Conservation (phyloP, 345 rosid genomes). For the Acer negundo region DNA sequence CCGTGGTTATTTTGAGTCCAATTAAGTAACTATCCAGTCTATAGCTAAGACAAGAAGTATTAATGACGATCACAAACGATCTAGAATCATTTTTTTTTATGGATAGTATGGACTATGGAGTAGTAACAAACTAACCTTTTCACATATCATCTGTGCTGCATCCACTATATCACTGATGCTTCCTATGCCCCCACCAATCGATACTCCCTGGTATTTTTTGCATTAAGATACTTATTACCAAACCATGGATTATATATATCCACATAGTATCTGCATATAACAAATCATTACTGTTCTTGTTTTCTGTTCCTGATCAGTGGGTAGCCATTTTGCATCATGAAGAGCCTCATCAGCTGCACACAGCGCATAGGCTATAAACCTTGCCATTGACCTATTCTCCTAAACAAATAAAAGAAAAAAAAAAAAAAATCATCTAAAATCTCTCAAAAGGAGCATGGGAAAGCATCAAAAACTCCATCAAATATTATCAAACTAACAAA, state of each 20-base stretch:
- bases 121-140: constrained; percentile 56
- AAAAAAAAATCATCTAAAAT: background rate
- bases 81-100: background rate
- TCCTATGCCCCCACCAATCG: constrained; percentile 96
- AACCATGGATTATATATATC: background rate
- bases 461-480: background rate
- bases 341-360: constrained; percentile 96
- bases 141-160: constrained; percentile 86
- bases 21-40: constrained; percentile 5
- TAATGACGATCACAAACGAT: background rate
- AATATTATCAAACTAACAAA: background rate
- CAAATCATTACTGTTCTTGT: constrained; percentile 64
- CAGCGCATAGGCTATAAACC: constrained; percentile 85
- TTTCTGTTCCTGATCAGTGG: constrained; percentile 65
- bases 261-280: background rate
- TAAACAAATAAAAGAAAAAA: constrained; percentile 20
- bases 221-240: background rate
- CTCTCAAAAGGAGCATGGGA: background rate
- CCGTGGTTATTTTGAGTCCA: constrained; percentile 17
- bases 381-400: constrained; percentile 76
- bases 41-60: constrained; percentile 5
- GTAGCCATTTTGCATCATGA: constrained; percentile 83
- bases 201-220: constrained; percentile 67
- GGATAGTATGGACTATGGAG: constrained; percentile 15
- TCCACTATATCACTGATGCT: constrained; percentile 82